These are phyloP conservation scores for Puccinellia tenuiflora DNA, from an alignment of 176 grass and related monocot genomes.

Conservation along the genomic window DNA sequence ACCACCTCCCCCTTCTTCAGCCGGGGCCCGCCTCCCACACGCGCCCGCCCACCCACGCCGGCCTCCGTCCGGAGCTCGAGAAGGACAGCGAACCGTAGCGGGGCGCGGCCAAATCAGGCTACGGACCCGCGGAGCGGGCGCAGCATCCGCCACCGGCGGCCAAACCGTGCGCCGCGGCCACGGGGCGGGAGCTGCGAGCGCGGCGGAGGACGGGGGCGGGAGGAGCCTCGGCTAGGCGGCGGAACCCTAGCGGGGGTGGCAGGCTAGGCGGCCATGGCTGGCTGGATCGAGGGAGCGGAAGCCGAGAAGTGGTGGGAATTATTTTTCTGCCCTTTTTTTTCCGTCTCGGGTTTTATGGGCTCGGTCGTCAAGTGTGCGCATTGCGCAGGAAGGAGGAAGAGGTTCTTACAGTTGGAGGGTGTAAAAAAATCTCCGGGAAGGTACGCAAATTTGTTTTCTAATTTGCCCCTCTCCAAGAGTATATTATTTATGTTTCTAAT, in stretches of 20 bases:
- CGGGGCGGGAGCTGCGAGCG: background rate
- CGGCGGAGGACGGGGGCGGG: background rate
- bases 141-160: constrained; percentile 18
- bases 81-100: background rate
- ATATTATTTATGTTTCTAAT: too few relatives aligned
- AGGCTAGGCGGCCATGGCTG: constrained; percentile 38
- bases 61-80: background rate
- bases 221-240: background rate
- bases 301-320: constrained; percentile 11
- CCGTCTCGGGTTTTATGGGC: constrained; percentile 11
- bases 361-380: background rate
- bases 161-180: constrained; percentile 9
- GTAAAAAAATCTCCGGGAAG: constrained; percentile 8
- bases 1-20: background rate
- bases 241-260: constrained; percentile 25
- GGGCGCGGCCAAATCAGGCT: background rate
- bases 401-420: background rate
- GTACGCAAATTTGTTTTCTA: background rate
- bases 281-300: constrained; percentile 41
- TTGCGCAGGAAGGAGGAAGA: background rate
- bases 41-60: background rate
- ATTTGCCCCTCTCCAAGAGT: background rate
- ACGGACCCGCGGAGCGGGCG: background rate
- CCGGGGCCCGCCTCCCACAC: background rate
- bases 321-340: background rate